Percentiles rank a stretch among this genome's conserved stretches.
Conservation (phyloP, 208 protist genomes). For the Endotrypanum monterogeii region DNA sequence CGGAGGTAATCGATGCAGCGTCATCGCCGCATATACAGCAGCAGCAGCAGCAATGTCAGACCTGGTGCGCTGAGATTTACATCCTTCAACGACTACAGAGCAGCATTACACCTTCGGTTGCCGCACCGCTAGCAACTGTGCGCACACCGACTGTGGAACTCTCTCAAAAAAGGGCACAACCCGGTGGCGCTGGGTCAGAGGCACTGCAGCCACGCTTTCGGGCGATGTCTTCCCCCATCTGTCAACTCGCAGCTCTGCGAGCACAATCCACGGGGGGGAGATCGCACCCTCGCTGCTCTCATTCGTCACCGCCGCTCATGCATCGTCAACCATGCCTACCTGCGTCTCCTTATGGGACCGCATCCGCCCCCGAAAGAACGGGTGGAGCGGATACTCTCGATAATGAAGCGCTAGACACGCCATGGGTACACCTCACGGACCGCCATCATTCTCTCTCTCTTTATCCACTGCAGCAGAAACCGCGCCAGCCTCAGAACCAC, state of each 20-base stretch:
- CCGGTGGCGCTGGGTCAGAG: background rate
- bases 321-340: background rate
- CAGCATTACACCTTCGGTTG: background rate
- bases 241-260: background rate
- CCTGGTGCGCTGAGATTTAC: constrained; percentile 13
- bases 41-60: background rate
- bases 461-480: background rate
- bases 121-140: background rate
- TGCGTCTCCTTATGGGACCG: background rate
- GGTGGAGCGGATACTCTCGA: constrained; percentile 5
- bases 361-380: background rate
- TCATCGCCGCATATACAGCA: background rate
- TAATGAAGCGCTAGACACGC: constrained; percentile 6
- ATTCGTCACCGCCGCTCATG: background rate
- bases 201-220: background rate
- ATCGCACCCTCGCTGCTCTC: background rate
- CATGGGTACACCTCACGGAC: background rate
- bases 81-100: constrained; percentile 30
- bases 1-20: background rate
- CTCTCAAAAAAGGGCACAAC: no score
- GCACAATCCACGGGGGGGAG: background rate
- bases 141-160: background rate
- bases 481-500: background rate
- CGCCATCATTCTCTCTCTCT: background rate
- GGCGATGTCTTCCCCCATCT: background rate